phyloP scores from a whole-genome alignment of 164 flowering plant species.

The Vitis rotundifolia region DNA sequence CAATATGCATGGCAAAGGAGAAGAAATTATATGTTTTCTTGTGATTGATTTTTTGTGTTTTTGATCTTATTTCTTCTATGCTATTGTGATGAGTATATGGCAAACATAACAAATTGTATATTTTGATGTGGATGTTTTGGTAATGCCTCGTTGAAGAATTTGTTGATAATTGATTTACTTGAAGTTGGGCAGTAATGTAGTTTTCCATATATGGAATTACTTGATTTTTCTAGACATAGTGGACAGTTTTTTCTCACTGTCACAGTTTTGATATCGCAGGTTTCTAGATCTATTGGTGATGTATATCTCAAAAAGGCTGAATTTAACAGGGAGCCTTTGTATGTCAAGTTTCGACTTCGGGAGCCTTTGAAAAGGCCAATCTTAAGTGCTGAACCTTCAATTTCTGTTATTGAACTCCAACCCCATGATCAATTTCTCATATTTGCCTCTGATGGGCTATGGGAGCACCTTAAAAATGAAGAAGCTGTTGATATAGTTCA shows the following conservation, averaged over 20 bases:
- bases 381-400: conserved; percentile 65
- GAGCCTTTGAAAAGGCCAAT: conserved; percentile 63
- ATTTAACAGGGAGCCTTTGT: conserved; percentile 67
- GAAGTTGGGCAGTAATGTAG: not conserved
- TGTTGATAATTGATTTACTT: too few relatives aligned
- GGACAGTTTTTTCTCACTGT: not conserved
- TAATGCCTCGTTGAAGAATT: too few relatives aligned
- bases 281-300: conserved; percentile 75
- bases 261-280: conserved; percentile 29
- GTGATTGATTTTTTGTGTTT: too few relatives aligned
- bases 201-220: not conserved
- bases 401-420: conserved; percentile 55
- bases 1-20: too few relatives aligned
- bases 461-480: conserved; percentile 75
- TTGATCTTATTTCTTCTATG: too few relatives aligned
- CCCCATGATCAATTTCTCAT: conserved; percentile 67
- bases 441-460: conserved; percentile 76
- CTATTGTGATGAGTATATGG: too few relatives aligned
- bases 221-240: not conserved
- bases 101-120: too few relatives aligned
- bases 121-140: too few relatives aligned
- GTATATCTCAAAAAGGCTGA: conserved; percentile 68
- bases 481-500: conserved; percentile 72
- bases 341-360: conserved; percentile 61
- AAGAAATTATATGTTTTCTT: too few relatives aligned